Evolutionary conservation across 2,329 filamentous ascomycete genomes (phyloP), one percentile per base, ranked within the genome.

Genomic region (Cucurbitaria berberidis): DNA sequence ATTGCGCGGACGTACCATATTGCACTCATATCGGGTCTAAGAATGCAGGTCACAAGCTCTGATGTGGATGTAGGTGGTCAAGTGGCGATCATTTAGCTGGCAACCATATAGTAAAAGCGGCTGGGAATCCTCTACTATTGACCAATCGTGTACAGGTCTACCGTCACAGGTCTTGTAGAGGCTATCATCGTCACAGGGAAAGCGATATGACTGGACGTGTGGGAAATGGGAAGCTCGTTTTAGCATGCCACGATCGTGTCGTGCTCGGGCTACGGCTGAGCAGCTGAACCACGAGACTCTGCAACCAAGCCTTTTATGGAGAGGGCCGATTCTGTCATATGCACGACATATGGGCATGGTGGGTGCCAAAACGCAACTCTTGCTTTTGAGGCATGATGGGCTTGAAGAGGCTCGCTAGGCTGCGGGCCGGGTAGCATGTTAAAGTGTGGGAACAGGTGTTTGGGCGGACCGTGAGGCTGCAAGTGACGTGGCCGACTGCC

Each of bases 361-460:
- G 30, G 38, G 7, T 21, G 38, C 10, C 16, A 13, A 11, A 21
- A 3, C 9, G 7, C 5, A n/a, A 21, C 6, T 34, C 3, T 34
- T 16, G 13, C 30, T 6, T 41, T 45, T 30, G 41, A 47, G 38
- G n/a, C n/a, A n/a, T 38, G 36, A 32, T 53, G 50, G 45, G 35
- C 41, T 36, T 29, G 27, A 13, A 41, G 9, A 34, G 13, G 13
- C 8, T n/a, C 30, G 30, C 30, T 34, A 16, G 30, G 22, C 21
- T 19, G 21, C 30, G 35, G 43, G 21, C 29, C 24, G 27, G 48
- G 36, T 39, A 42, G 21, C 2, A 13, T 29, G 5, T 22, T 11
- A 41, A 30, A 36, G 38, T n/a, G 32, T 24, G 42, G 45, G 57
- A 63, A 59, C 60, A 59, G 53, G 57, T 56, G 55, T 63, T 64